Base-by-base conservation (phyloP, 345 rosid genomes). In the Rhodamnia argentea region DNA sequence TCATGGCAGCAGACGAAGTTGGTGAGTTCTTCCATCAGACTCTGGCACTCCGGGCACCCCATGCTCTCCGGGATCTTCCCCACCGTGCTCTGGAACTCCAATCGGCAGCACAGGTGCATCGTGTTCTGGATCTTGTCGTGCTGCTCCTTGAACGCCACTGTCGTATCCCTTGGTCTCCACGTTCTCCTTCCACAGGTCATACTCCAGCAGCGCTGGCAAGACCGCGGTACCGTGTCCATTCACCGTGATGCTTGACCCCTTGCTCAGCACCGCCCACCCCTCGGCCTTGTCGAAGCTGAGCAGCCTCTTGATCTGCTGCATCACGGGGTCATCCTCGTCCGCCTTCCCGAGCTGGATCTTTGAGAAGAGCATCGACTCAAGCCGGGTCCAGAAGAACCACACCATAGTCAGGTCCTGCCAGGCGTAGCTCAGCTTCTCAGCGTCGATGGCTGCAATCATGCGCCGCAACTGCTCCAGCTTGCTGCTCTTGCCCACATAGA, bases 331-430 rank as follows among this genome's bases (percentile, higher is more conserved):
- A 10, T 90, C 87, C 57, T 94, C 97, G 83, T 95, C 98, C 5
- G 89, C 90, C 83, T 87, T 92, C 82, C 94, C 95, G 4, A 93
- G 92, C 88, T 96, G 98, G 98, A 95, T 92, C 91, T 95, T 95
- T 85, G 98, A 94, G 92, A 92, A 95, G n/a, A 95, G 62, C 98
- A 96, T 95, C 88, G 95, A 94, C 89, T 93, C 93, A 1, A 96
- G 88, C 85, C 98, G 90, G 37, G 94, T 94, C 99, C 99, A 95
- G 86, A 96, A 95, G 93, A 93, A 93, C 98, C 98, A 93, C 58
- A 96, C 91, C 92, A 92, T 87, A 12, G 96, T 87, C 24, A 85
- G 90, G 86, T 95, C 96, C 44, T 83, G 84, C 96, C 96, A 96
- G 88, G 53, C 85, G 85, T 93, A 82, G 60, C 98, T 88, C 16